phyloP scores from a whole-genome alignment of 371 early-diverging fungal genomes.

The Zychaea mexicana region DNA sequence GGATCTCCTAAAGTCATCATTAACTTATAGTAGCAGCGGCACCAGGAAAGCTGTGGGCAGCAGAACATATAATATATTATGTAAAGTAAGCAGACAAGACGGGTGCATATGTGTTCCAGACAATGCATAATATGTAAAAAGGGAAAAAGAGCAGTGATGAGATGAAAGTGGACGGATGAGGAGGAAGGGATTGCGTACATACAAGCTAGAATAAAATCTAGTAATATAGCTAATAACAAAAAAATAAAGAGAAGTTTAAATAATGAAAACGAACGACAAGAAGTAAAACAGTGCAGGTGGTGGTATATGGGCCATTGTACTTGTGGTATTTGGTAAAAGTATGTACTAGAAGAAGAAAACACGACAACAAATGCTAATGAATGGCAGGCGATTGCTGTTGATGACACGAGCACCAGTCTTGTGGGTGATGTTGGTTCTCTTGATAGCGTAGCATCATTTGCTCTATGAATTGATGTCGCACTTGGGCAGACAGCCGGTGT shows the following conservation, averaged over 20 bases:
- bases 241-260: neutral
- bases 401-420: neutral
- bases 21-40: no score
- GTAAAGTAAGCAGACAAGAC: neutral
- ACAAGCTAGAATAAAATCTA: neutral
- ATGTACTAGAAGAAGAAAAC: no score
- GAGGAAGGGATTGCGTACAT: no score
- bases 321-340: no score
- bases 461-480: conserved; percentile 16
- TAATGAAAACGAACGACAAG: neutral
- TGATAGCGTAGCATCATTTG: neutral
- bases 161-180: no score
- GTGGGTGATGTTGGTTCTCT: neutral
- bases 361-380: neutral
- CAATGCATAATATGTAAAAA: neutral
- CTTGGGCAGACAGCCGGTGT: conserved; percentile 27
- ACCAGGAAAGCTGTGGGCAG: no score
- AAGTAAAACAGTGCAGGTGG: no score
- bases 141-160: no score
- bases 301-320: neutral
- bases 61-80: no score
- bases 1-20: no score
- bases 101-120: neutral
- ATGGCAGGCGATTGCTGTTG: neutral
- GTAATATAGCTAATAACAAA: neutral